These are phyloP conservation scores for Tetrahymena elliotti DNA, from an alignment of 73 alveolate genomes.

Conservation along the genomic window DNA sequence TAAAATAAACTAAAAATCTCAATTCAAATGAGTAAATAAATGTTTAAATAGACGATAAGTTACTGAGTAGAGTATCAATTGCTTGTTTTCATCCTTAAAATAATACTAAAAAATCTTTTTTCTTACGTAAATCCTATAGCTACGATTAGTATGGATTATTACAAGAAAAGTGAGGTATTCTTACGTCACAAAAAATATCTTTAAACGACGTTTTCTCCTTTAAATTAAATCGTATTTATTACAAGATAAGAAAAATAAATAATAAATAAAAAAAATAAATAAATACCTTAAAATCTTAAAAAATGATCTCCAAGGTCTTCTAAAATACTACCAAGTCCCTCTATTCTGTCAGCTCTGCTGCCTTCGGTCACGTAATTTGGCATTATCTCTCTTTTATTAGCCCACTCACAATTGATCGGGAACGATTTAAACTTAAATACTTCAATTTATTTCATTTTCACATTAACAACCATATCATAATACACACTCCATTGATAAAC, in stretches of 20 bases:
- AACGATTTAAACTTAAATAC: not conserved
- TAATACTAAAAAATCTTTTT: not conserved
- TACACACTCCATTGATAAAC: not conserved
- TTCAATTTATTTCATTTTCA: too few species aligned
- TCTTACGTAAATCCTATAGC: not conserved
- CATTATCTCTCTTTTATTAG: not conserved
- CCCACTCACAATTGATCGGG: not conserved
- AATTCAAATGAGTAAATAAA: not conserved
- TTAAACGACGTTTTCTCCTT: not conserved
- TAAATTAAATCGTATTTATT: not conserved
- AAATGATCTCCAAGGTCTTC: not conserved
- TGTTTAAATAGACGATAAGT: not conserved
- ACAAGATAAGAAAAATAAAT: not conserved
- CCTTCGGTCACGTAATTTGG: not conserved
- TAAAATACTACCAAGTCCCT: not conserved
- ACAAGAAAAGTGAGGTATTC: not conserved
- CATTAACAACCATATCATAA: not conserved
- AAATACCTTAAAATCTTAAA: not conserved
- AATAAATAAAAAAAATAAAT: not conserved
- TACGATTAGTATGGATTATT: not conserved
- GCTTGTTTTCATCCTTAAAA: not conserved
- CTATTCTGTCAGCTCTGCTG: not conserved
- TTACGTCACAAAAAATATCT: not conserved
- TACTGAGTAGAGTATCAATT: not conserved
- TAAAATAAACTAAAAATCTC: too few species aligned